Conservation (phyloP, 2,329 filamentous ascomycete species). For the Dactylellina cionopaga region DNA sequence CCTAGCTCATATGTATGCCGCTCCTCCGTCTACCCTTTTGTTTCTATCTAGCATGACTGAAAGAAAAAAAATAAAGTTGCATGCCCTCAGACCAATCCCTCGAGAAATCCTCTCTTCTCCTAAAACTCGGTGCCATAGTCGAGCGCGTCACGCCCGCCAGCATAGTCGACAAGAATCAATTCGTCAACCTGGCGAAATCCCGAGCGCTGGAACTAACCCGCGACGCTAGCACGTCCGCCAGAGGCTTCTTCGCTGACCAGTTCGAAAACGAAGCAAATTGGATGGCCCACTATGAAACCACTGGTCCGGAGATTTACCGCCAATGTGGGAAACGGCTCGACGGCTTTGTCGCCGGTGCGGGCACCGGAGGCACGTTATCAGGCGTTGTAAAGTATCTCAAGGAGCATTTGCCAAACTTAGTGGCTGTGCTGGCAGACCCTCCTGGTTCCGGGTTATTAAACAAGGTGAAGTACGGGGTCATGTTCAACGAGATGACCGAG, state of each 20-base stretch:
- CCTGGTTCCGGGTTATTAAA: constrained; percentile 95
- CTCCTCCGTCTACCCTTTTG: neutral
- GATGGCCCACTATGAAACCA: constrained; percentile 80
- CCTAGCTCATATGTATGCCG: constrained; percentile 79
- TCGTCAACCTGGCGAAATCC: constrained; percentile 86
- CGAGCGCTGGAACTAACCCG: constrained; percentile 79
- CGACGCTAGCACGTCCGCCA: constrained; percentile 69
- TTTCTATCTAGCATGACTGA: neutral
- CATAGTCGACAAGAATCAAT: constrained; percentile 92
- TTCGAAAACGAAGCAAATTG: constrained; percentile 94
- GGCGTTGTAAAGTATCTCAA: constrained; percentile 88
- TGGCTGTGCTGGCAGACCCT: constrained; percentile 87
- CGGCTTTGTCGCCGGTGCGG: constrained; percentile 91
- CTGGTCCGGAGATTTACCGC: constrained; percentile 86
- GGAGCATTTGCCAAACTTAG: constrained; percentile 71
- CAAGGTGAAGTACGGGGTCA: constrained; percentile 89
- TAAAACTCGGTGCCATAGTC: constrained; percentile 89
- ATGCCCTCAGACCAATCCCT: constrained; percentile 91
- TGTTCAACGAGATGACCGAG: constrained; percentile 85
- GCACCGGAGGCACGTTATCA: constrained; percentile 91
- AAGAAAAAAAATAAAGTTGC: constrained; percentile 66
- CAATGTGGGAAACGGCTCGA: constrained; percentile 80
- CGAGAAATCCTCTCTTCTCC: constrained; percentile 89
- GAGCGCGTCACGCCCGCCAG: constrained; percentile 90
- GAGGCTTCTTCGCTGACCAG: constrained; percentile 93